Conservation (phyloP, 306 rosid genomes). For the Trifolium fragiferum region DNA sequence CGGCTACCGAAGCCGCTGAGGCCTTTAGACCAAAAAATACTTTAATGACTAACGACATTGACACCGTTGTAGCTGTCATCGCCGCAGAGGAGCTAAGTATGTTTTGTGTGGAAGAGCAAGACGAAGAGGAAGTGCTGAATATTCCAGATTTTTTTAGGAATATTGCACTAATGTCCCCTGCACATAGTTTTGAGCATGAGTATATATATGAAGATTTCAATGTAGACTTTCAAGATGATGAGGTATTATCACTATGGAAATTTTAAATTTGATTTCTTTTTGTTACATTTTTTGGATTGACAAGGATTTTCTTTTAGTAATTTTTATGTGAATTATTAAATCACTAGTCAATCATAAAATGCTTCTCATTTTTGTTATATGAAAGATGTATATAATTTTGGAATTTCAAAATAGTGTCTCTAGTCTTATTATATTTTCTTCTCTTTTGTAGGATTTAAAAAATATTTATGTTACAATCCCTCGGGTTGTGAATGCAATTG, state of each 20-base stretch:
- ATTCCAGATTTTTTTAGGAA: conserved; percentile 62
- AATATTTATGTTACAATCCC: neutral
- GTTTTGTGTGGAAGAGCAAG: conserved; percentile 56
- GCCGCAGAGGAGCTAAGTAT: conserved; percentile 4
- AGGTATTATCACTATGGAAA: conserved; percentile 80
- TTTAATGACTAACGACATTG: neutral
- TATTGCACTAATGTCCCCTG: conserved; percentile 74
- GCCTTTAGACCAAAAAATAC: conserved; percentile 53
- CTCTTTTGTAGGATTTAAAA: conserved; percentile 7
- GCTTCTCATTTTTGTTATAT: too few relatives aligned
- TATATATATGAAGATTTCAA: conserved; percentile 33
- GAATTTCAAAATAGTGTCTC: too few relatives aligned
- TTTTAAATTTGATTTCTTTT: conserved; percentile 42
- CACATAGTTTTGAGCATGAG: conserved; percentile 41
- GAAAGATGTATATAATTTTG: too few relatives aligned
- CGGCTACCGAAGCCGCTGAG: conserved; percentile 69
- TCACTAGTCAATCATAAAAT: too few relatives aligned
- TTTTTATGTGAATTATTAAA: too few relatives aligned
- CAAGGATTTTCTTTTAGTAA: neutral
- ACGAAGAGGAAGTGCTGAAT: conserved; percentile 38
- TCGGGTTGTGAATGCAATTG: neutral
- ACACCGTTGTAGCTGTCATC: neutral
- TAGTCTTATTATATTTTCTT: neutral
- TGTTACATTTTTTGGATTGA: neutral
- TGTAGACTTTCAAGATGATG: conserved; percentile 54